Percentiles rank a stretch among this genome's conserved stretches.
Evolutionary conservation across 2,329 filamentous ascomycete genomes (phyloP).

Genomic region (Drechslerella dactyloides): DNA sequence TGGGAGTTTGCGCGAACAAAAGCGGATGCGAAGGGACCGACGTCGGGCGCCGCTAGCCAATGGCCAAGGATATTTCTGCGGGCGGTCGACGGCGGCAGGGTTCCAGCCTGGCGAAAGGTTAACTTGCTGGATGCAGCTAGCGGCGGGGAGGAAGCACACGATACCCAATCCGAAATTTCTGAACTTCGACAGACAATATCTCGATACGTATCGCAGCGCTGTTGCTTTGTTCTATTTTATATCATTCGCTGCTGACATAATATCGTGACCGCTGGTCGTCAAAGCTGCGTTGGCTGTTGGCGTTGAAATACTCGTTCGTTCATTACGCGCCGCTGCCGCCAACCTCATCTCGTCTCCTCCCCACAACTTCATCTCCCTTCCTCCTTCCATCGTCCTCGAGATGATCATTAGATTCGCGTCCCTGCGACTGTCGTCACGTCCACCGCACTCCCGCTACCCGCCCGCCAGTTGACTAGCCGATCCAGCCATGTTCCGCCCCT

Average conservation of each 20-base stretch:
- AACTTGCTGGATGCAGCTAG: neutral
- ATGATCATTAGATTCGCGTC: conserved; percentile 42
- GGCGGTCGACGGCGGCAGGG: neutral
- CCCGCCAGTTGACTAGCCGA: conserved; percentile 48
- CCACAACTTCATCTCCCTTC: conserved; percentile 14
- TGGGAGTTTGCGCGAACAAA: too few species aligned
- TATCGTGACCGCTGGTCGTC: neutral
- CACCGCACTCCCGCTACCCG: neutral
- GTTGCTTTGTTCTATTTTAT: neutral
- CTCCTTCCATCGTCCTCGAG: conserved; percentile 4
- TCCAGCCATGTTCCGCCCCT: conserved; percentile 38
- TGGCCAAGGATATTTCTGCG: too few species aligned
- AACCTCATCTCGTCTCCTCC: neutral
- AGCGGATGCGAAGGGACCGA: neutral
- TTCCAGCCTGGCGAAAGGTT: neutral
- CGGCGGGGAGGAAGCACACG: neutral
- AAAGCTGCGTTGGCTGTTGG: conserved; percentile 7
- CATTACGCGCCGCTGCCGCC: neutral
- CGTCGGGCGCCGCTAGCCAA: too few species aligned
- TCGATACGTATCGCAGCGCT: neutral
- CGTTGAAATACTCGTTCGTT: conserved; percentile 1
- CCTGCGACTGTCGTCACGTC: conserved; percentile 27
- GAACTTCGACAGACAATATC: neutral
- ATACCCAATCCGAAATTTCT: conserved; percentile 27
- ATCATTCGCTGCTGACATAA: neutral